Evolutionary conservation across 2,329 filamentous ascomycete species (phyloP), one percentile per base, ranked within the genome.

Genomic region (Aspergillus melleus): DNA sequence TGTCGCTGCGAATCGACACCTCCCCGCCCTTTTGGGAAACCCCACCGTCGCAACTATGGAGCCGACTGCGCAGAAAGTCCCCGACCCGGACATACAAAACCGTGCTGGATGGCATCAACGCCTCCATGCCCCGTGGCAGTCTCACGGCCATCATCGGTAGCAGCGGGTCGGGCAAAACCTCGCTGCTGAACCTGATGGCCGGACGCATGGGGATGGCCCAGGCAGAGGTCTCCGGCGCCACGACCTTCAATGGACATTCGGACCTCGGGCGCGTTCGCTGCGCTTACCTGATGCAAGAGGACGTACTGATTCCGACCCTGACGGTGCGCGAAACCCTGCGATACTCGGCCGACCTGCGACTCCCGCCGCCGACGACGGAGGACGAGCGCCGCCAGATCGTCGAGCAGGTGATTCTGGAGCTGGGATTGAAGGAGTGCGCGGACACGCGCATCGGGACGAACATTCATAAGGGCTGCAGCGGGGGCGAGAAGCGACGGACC

Each of bases 131-230:
- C 3, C 82, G 84, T 8, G 88, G 90, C 3, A 88, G 86, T 3
- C 74, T 93, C 46, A 91, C 89, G 0, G 90, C 90, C 9, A 91
- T 92, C 55, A 86, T 92, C 59, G 90, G 90, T 10, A 88, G 89
- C 3, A 89, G 87, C 68, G 89, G 90, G 20, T 89, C 86, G 1
- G 89, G 89, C 0, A 92, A 92, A 76, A 90, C 88, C 3, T 89
- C 87, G 0, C 75, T 90, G 59, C 78, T 92, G 36, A 92, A 91
- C 70, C 84, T 87, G 20, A 83, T 92, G 76, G 87, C 90, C 11
- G 86, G 89, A 64, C 83, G 90, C 36, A 85, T 91, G 72, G 79
- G 81, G 11, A 77, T 79, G n/a, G 85, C 83, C 65, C 81, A 84
- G 30, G 74, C 83, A 12, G 72, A 76, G 22, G 75, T 77, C 16